Evolutionary conservation across 2,329 filamentous ascomycete genomes (phyloP), one percentile per base, ranked within the genome.

Genomic region (Fusarium sp.): DNA sequence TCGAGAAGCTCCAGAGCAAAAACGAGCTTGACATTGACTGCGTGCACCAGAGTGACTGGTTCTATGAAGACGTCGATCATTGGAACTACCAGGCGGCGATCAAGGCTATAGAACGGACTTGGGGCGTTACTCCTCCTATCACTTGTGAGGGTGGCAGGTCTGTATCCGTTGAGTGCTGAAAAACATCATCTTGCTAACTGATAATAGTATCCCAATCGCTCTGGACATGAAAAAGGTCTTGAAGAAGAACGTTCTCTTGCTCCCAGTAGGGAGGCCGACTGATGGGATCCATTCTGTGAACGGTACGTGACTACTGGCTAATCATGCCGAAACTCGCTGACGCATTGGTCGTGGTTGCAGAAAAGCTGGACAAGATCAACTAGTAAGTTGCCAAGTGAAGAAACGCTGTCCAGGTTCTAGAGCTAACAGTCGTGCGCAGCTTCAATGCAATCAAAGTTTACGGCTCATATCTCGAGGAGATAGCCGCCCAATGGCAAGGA

Each of bases 351-450:
- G 14, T 10, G 23, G 11, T 4, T 25, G 23, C 23, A 48, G 43
- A 48, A 27, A 48, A 48, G 14, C 8, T 48, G 3, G 23, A 48
- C 23, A 48, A 11, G 43, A 48, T 48, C 5, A 48, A 48, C 2
- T 48, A 48, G 43, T 48, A 25, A 18, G 43, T 18, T 48, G 3
- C 18, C 1, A 3, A 48, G 23, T 48, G 9, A 27, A 27, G 0
- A 4, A 5, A 10, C 2, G 0, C 5, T 10, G 0, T 6, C 4
- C 3, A 25, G 23, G 14, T 11, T 7, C 1, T 3, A 18, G 16
- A 18, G 43, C 23, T 48, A 48, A 48, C 23, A 1, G 7, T 48
- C 2, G 16, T 27, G 2, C 25, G 2, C 43, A 48, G 43, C 9
- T 27, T 48, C 9, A 48, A 48, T 18, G 23, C 43, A 48, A 27